Evolutionary conservation across 2,329 filamentous ascomycete genomes (phyloP).

Genomic region (Ophiocordyceps camponoti-floridani): DNA sequence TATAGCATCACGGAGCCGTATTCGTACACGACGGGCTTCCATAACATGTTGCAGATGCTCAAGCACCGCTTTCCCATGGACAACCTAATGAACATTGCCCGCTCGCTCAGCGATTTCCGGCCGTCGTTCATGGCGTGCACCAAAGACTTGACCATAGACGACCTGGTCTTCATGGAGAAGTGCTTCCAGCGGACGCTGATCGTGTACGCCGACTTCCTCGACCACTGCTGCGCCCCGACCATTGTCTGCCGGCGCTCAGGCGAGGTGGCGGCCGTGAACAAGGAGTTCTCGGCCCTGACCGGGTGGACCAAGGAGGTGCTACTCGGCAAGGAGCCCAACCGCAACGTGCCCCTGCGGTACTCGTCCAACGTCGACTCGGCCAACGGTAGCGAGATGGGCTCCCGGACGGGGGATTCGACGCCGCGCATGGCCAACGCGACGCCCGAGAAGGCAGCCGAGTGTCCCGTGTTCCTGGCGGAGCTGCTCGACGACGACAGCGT

Average conservation of each 20-base stretch:
- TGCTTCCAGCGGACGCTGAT: slow-evolving; percentile 85
- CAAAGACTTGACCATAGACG: slow-evolving; percentile 70
- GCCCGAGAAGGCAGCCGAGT: slow-evolving; percentile 24
- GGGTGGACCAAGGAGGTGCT: slow-evolving; percentile 87
- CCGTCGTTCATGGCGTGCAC: slow-evolving; percentile 88
- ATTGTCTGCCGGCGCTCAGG: slow-evolving; percentile 84
- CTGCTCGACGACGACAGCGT: slow-evolving; percentile 86
- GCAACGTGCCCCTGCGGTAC: slow-evolving; percentile 61
- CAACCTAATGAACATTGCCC: slow-evolving; percentile 68
- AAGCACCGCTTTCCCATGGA: slow-evolving; percentile 60
- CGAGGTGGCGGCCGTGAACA: slow-evolving; percentile 87
- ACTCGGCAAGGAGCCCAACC: slow-evolving; percentile 70
- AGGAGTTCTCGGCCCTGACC: slow-evolving; percentile 90
- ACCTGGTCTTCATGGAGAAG: slow-evolving; percentile 95
- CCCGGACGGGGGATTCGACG: slow-evolving; percentile 25
- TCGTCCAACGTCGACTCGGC: slow-evolving; percentile 5
- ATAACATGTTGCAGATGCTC: slow-evolving; percentile 67
- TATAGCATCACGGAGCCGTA: slow-evolving; percentile 88
- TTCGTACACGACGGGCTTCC: slow-evolving; percentile 77
- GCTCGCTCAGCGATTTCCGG: slow-evolving; percentile 73
- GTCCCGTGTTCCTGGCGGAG: slow-evolving; percentile 78
- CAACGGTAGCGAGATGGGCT: slow-evolving; percentile 16
- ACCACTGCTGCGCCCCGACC: slow-evolving; percentile 74
- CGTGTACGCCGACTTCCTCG: slow-evolving; percentile 86
- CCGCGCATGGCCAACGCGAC: slow-evolving; percentile 29